Conservation (phyloP, 176 grass and related monocot species). For the Raddia distichophylla region DNA sequence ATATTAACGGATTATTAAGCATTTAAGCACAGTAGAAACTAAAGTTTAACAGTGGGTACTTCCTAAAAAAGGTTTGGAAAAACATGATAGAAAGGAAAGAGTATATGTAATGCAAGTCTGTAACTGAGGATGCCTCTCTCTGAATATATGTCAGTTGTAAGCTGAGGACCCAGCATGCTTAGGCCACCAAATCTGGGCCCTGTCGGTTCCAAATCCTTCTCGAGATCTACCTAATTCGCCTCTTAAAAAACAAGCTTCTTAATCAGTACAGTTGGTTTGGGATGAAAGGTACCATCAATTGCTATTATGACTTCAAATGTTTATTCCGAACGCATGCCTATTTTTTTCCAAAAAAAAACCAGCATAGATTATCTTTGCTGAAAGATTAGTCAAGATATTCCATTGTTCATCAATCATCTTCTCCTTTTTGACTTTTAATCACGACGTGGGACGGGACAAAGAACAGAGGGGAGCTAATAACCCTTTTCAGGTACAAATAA, state of each 20-base stretch:
- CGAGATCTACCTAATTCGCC: slow-evolving; percentile 44
- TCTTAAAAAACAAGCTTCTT: slow-evolving; percentile 1
- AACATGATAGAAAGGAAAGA: not conserved
- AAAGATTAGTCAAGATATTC: not conserved
- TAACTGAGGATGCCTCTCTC: not conserved
- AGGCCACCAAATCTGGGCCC: slow-evolving; percentile 54
- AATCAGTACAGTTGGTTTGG: not conserved
- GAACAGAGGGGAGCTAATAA: not conserved
- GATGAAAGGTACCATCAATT: slow-evolving; percentile 9
- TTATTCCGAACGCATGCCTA: not conserved
- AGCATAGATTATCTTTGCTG: not conserved
- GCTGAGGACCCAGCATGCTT: not conserved
- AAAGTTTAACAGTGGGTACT: not conserved
- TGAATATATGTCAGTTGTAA: slow-evolving; percentile 24
- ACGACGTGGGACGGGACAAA: not conserved
- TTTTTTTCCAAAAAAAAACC: not conserved
- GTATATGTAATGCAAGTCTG: too few species aligned
- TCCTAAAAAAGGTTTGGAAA: not conserved
- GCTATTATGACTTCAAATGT: slow-evolving; percentile 21
- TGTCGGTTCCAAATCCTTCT: slow-evolving; percentile 44
- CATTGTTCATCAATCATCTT: not conserved
- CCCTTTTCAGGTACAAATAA: not conserved
- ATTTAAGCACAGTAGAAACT: not conserved
- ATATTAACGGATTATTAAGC: not conserved
- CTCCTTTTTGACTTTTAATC: not conserved